Base-by-base conservation (phyloP, 176 grass and related monocot species). In the Paspalum notatum region DNA sequence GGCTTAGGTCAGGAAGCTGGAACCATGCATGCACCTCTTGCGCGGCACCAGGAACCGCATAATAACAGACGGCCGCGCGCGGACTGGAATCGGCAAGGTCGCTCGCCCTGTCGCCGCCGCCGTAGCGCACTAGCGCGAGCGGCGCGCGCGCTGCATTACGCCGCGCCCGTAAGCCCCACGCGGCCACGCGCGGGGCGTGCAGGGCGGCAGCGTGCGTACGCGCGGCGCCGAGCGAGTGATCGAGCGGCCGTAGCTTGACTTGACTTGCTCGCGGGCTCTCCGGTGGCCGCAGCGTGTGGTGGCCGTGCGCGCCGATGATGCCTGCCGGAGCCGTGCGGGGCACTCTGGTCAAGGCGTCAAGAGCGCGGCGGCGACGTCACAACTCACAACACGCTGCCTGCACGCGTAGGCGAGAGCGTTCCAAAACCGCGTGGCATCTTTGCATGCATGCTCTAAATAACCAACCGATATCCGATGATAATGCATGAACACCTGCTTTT, bases 361-460 rank as follows among this genome's bases (percentile, higher is more conserved):
- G 15, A 39, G 46, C 61, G 17, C 12, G 4, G 52, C 55, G 64
- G 57, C 25, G 75, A 63, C 75, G 75, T 64, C 62, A 41, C 82
- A 32, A 2, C n/a, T n/a, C n/a, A n/a, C n/a, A n/a, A 3, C 32
- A 49, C 25, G 72, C 51, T 11, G 63, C 12, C 9, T 25, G 80
- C 68, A n/a, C 32, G 53, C 42, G 18, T 16, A 8, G 22, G 64
- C 27, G 76, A 72, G 59, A 46, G 22, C 66, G 53, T 81, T 43
- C 32, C 71, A 22, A 56, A 16, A 61, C 78, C 53, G 71, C 72
- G 76, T 82, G 78, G 78, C 63, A 70, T 86, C 75, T 17, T 17
- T 24, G 71, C 61, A 32, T 53, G 21, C 82, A 67, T 12, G 52
- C 53, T 22, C 44, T 27, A 61, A 11, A 45, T 12, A 81, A 75